Base-by-base conservation (phyloP, 2,329 filamentous ascomycete species). In the Alternaria sp. region DNA sequence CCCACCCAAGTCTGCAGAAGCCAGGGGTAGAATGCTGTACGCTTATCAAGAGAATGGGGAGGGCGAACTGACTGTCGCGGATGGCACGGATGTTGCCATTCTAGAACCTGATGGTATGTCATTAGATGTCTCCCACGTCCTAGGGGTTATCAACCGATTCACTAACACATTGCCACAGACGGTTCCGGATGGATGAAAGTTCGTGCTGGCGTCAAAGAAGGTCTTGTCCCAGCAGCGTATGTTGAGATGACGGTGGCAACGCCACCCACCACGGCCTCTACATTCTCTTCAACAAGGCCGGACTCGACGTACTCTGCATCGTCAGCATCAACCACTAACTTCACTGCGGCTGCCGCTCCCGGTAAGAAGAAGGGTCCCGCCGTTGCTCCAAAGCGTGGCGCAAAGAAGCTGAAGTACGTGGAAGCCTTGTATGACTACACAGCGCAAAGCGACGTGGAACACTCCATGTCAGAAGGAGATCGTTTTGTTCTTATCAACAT, bases 331-430 rank as follows among this genome's bases (percentile, higher is more conserved):
- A 81, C 92, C 11, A 81, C 84, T 1, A 86, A 84, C 59, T 79
- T 82, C 32, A 72, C 70, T 20, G 73, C 46, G 32, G 46, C 74
- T 32, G 67, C 73, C 5, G 57, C 64, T 51, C 63, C 65, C 9
- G 79, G 81, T 4, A 96, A 94, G 82, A 96, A 96, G 80, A 93
- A 96, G 77, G 94, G 94, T 0, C 94, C 94, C 0, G 93, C 90
- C 0, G 95, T 99, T 5, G 95, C 95, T 14, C 95, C 95, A 4
- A 90, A 90, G 68, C 88, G 94, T 9, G 94, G 94, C 14, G 94
- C 93, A 4, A 97, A 97, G 87, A 97, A 96, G 78, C 84, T 97
- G 36, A 92, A 91, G 74, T 96, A 98, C 71, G 94, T 96, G 2
- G 91, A 97, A 76, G 95, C 95, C 1, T 68, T 98, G 70, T 99